Percentiles rank a stretch among this genome's conserved stretches.
Evolutionary conservation across 1,139 yeast species (phyloP).

Genomic region (Pichia norvegensis): DNA sequence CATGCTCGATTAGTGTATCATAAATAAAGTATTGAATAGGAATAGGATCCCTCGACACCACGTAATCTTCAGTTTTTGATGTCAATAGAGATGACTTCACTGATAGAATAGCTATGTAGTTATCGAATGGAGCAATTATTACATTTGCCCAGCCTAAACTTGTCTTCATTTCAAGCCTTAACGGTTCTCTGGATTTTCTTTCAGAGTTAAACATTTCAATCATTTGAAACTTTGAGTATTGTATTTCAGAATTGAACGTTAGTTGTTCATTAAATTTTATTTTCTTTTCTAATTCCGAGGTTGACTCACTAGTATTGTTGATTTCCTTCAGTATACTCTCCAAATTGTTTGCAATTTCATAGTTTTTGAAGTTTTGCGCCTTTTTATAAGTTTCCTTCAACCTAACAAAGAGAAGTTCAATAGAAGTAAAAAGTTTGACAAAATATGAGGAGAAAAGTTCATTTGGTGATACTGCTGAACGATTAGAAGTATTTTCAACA

Average conservation of each 20-base stretch:
- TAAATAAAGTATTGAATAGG: constrained; percentile 23
- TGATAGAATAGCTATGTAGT: constrained; percentile 22
- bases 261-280: constrained; percentile 24
- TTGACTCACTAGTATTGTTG: constrained; percentile 24
- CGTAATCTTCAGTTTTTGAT: constrained; percentile 14
- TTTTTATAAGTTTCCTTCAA: constrained; percentile 20
- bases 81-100: constrained; percentile 13
- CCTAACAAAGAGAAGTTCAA: constrained; percentile 21
- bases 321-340: constrained; percentile 16
- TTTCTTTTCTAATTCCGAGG: constrained; percentile 25
- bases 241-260: constrained; percentile 20
- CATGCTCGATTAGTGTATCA: constrained; percentile 14
- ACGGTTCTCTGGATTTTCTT: constrained; percentile 21
- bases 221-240: constrained; percentile 25
- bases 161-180: constrained; percentile 18
- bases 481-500: constrained; percentile 15
- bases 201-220: constrained; percentile 24
- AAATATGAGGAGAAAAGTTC: constrained; percentile 26
- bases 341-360: constrained; percentile 7
- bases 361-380: constrained; percentile 10
- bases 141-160: constrained; percentile 19
- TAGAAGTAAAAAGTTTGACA: constrained; percentile 25
- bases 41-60: constrained; percentile 21
- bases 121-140: constrained; percentile 23
- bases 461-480: constrained; percentile 22